phyloP scores from a whole-genome alignment of 495 filamentous ascomycete species.

The Lophiotrema nucula region DNA sequence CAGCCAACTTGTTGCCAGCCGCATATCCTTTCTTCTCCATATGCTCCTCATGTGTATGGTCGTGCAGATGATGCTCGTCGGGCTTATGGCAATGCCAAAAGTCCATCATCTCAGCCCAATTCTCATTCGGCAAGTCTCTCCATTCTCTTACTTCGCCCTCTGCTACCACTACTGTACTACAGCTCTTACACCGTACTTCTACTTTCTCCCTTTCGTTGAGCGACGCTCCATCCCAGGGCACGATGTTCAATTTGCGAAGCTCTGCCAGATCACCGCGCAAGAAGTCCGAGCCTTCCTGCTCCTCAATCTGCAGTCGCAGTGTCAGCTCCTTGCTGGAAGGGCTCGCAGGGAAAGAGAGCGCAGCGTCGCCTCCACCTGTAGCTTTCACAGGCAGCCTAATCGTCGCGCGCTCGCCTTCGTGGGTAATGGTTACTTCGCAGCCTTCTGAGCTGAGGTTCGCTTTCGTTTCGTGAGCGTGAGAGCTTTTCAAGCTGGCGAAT shows the following conservation, averaged over 20 bases:
- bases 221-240: slow-evolving; percentile 73
- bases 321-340: slow-evolving; percentile 52
- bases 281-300: slow-evolving; percentile 39
- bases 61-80: slow-evolving; percentile 41
- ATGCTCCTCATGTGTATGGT: slow-evolving; percentile 40
- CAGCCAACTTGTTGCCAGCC: slow-evolving; percentile 65
- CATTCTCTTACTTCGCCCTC: slow-evolving; percentile 56
- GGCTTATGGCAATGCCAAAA: slow-evolving; percentile 99
- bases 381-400: slow-evolving; percentile 68
- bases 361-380: slow-evolving; percentile 36
- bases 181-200: slow-evolving; percentile 63
- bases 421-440: slow-evolving; percentile 51
- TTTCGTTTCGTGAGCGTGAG: slow-evolving; percentile 46
- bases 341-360: slow-evolving; percentile 41
- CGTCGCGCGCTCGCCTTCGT: slow-evolving; percentile 53
- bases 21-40: slow-evolving; percentile 68
- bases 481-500: slow-evolving; percentile 61
- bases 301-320: slow-evolving; percentile 67
- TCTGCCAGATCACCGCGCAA: slow-evolving; percentile 31
- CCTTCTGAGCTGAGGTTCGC: slow-evolving; percentile 53
- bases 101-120: slow-evolving; percentile 99
- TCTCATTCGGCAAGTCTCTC: slow-evolving; percentile 93
- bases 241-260: slow-evolving; percentile 41
- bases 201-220: slow-evolving; percentile 41
- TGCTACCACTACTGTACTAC: slow-evolving; percentile 50